Percentiles rank a stretch among this genome's conserved stretches.
Evolutionary conservation across 148 eudicot genomes (phyloP).

Genomic region (Oxyria digyna): DNA sequence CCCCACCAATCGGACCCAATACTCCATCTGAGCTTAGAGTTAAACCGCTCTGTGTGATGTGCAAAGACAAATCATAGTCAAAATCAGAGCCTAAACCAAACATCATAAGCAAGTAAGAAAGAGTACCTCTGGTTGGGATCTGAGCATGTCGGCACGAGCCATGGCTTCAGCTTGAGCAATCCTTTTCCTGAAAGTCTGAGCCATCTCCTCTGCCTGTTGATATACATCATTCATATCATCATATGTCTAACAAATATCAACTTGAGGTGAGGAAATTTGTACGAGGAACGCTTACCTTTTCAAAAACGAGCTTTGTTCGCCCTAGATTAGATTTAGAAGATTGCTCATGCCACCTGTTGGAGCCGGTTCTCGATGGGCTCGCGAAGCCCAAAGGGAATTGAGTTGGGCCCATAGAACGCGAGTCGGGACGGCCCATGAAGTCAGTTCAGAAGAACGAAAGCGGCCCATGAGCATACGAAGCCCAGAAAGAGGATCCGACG

Average conservation of each 20-base stretch:
- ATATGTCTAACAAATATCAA: background rate
- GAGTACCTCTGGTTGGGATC: slow-evolving; percentile 94
- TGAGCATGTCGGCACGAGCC: slow-evolving; percentile 98
- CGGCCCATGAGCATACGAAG: too few species aligned
- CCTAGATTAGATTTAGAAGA: too few species aligned
- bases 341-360: too few species aligned
- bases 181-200: slow-evolving; percentile 93
- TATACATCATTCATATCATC: background rate
- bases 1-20: slow-evolving; percentile 50
- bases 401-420: too few species aligned
- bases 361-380: too few species aligned
- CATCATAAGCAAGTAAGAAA: background rate
- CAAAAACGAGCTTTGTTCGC: slow-evolving; percentile 92
- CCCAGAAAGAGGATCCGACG: too few species aligned
- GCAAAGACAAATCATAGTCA: background rate
- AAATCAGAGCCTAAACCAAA: background rate
- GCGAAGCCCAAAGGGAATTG: too few species aligned
- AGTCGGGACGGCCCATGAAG: too few species aligned
- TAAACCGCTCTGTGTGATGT: slow-evolving; percentile 63
- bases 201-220: slow-evolving; percentile 98
- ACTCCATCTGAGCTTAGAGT: slow-evolving; percentile 72
- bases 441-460: too few species aligned
- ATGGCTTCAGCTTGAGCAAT: slow-evolving; percentile 99
- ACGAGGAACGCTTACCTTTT: slow-evolving; percentile 40
- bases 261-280: too few species aligned